phyloP scores from a whole-genome alignment of 1,139 yeast genomes.

The Suhomyces maxii region DNA sequence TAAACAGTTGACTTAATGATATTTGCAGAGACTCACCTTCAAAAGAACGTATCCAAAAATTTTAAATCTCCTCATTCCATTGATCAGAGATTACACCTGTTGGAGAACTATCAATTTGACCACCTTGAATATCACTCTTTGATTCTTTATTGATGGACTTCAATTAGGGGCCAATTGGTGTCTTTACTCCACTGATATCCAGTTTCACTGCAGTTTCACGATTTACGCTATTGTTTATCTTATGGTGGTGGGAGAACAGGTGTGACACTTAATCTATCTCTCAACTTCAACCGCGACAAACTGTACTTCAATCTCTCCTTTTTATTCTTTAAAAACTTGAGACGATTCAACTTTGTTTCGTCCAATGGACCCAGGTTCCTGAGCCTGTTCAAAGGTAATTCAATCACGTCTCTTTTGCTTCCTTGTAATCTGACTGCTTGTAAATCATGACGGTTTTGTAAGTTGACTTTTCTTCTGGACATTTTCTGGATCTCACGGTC shows the following conservation, averaged over 20 bases:
- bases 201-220: too few species aligned
- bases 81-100: too few species aligned
- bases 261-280: slow-evolving; percentile 12
- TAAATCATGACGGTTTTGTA: slow-evolving; percentile 33
- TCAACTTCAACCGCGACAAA: slow-evolving; percentile 22
- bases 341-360: slow-evolving; percentile 29
- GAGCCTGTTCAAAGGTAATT: slow-evolving; percentile 6
- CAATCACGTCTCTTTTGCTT: slow-evolving; percentile 16
- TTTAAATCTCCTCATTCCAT: too few species aligned
- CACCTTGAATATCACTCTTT: too few species aligned
- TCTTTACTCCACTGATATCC: too few species aligned
- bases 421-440: slow-evolving; percentile 35
- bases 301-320: slow-evolving; percentile 40
- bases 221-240: too few species aligned
- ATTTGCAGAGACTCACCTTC: too few species aligned
- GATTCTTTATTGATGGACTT: too few species aligned
- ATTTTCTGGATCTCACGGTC: slow-evolving; percentile 20
- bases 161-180: too few species aligned
- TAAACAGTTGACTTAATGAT: too few species aligned
- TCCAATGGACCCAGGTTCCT: slow-evolving; percentile 11
- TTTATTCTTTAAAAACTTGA: slow-evolving; percentile 36
- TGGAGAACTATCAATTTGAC: too few species aligned
- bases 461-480: slow-evolving; percentile 24
- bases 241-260: slow-evolving; percentile 11
- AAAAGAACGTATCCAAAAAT: too few species aligned